A percentile compares a stretch with the other conserved stretches of the same genome.
phyloP scores from a whole-genome alignment of 2,329 filamentous ascomycete species.

The Penicillium sclerotiorum region DNA sequence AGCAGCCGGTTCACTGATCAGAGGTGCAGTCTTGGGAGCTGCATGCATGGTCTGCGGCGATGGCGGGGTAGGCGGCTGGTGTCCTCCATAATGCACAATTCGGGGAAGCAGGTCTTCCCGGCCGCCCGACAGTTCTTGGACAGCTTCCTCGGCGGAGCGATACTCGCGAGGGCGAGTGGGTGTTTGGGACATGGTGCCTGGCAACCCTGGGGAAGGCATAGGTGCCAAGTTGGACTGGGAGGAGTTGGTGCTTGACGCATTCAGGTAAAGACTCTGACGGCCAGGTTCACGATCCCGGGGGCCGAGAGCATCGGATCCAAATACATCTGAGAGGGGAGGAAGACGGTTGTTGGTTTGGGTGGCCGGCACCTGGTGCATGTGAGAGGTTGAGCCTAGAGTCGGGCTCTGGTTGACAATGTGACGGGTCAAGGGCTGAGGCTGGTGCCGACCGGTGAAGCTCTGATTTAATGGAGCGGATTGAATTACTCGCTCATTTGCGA shows the following conservation, averaged over 20 bases:
- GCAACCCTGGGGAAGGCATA: slow-evolving; percentile 76
- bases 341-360: slow-evolving; percentile 89
- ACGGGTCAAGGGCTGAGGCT: slow-evolving; percentile 73
- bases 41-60: slow-evolving; percentile 57
- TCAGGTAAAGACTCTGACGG: slow-evolving; percentile 49
- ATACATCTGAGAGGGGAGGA: slow-evolving; percentile 92
- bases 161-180: slow-evolving; percentile 76
- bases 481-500: slow-evolving; percentile 91
- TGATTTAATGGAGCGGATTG: slow-evolving; percentile 95
- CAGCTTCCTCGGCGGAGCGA: slow-evolving; percentile 92
- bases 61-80: slow-evolving; percentile 89
- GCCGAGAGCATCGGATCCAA: slow-evolving; percentile 73
- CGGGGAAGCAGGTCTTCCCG: slow-evolving; percentile 89
- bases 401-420: slow-evolving; percentile 81
- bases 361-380: slow-evolving; percentile 87
- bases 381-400: slow-evolving; percentile 78
- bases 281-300: slow-evolving; percentile 37
- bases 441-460: slow-evolving; percentile 88
- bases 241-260: slow-evolving; percentile 64
- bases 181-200: slow-evolving; percentile 55
- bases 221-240: slow-evolving; percentile 68
- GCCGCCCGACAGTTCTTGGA: slow-evolving; percentile 86
- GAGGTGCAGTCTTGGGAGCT: slow-evolving; percentile 31
- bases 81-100: slow-evolving; percentile 91
- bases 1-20: slow-evolving; percentile 57